A percentile compares a stretch with the other conserved stretches of the same genome.
Conservation (phyloP, 2,329 filamentous ascomycete genomes). For the Cladorrhinum sp. region DNA sequence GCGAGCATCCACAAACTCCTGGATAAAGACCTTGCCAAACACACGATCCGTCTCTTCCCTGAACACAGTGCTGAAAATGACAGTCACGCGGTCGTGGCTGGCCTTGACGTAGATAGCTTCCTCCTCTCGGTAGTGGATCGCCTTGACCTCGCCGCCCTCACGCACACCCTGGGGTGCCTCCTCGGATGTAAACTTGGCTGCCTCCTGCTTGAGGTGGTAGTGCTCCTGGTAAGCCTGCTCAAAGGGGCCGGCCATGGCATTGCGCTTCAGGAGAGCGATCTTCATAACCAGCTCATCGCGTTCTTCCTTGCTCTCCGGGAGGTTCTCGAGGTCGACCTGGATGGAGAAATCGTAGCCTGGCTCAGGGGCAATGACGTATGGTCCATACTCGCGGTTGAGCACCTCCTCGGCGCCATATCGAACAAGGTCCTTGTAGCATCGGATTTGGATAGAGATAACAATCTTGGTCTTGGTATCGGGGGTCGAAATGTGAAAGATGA, state of each 20-base stretch:
- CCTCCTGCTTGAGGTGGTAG: conserved; percentile 79
- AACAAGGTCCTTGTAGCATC: conserved; percentile 90
- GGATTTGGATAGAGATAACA: conserved; percentile 87
- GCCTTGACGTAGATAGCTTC: conserved; percentile 99
- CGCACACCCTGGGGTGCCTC: conserved; percentile 85
- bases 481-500: conserved; percentile 97
- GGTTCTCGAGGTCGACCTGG: conserved; percentile 78
- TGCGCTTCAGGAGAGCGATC: conserved; percentile 90
- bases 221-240: conserved; percentile 96
- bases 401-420: conserved; percentile 90
- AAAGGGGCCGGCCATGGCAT: conserved; percentile 98
- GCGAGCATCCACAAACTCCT: conserved; percentile 97
- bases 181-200: conserved; percentile 88
- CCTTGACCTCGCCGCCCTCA: conserved; percentile 90
- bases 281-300: conserved; percentile 82
- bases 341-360: conserved; percentile 95
- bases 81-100: conserved; percentile 92
- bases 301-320: conserved; percentile 79
- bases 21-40: conserved; percentile 96
- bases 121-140: conserved; percentile 97
- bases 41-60: conserved; percentile 96
- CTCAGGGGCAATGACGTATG: conserved; percentile 84
- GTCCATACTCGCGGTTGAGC: conserved; percentile 89
- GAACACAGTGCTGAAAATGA: conserved; percentile 99
- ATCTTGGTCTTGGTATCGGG: conserved; percentile 93